A percentile compares a stretch with the other conserved stretches of the same genome.
Evolutionary conservation across 805 yeast genomes (phyloP).

Genomic region (Priceomyces melissophilus): DNA sequence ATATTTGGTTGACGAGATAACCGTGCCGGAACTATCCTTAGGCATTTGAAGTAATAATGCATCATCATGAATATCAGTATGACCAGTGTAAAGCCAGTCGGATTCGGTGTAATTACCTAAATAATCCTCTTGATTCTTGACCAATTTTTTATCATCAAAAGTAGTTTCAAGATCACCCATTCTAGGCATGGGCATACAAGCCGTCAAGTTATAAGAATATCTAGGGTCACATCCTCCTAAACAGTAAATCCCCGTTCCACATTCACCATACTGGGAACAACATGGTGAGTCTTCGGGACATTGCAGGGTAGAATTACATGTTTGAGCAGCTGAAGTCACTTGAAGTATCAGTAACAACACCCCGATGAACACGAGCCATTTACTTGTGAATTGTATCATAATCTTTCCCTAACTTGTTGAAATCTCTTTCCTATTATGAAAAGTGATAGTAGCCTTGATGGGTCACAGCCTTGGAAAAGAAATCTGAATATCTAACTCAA

Average conservation of each 20-base stretch:
- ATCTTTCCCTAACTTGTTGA: too few relatives aligned
- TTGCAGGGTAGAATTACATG: conserved; percentile 49
- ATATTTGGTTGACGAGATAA: conserved; percentile 71
- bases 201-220: conserved; percentile 55
- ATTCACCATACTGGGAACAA: conserved; percentile 75
- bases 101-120: conserved; percentile 67
- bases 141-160: conserved; percentile 32
- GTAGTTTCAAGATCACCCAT: conserved; percentile 47
- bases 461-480: too few relatives aligned
- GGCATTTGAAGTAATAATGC: conserved; percentile 74
- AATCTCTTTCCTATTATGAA: not conserved
- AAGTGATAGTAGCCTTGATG: conserved; percentile 3
- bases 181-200: conserved; percentile 86
- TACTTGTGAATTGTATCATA: too few relatives aligned
- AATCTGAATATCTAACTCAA: not conserved
- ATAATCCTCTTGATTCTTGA: conserved; percentile 33
- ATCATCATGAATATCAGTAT: conserved; percentile 47
- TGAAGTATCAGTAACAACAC: conserved; percentile 3
- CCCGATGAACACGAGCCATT: not conserved
- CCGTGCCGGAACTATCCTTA: conserved; percentile 68
- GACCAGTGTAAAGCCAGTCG: conserved; percentile 72
- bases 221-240: conserved; percentile 86
- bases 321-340: conserved; percentile 10
- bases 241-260: conserved; percentile 78
- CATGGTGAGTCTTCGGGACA: conserved; percentile 87